phyloP scores from a whole-genome alignment of 78 protist species.

The Creolimax fragrantissima region DNA sequence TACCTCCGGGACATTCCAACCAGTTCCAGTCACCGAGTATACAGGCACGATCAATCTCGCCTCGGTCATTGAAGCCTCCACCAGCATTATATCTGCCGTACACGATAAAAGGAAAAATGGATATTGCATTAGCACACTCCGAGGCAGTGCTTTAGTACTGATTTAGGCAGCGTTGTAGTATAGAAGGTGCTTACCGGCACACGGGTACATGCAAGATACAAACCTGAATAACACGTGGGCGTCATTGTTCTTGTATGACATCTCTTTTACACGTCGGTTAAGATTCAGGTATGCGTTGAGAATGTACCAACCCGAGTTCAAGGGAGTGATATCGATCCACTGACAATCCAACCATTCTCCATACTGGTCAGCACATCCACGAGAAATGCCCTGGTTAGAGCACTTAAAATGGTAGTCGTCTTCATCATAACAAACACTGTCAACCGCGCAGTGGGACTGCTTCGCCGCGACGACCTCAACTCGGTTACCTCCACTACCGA shows the following conservation, averaged over 20 bases:
- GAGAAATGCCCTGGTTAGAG: background rate
- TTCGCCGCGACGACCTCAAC: background rate
- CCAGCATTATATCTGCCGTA: background rate
- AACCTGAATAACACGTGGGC: background rate
- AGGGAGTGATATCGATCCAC: background rate
- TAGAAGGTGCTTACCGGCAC: too few relatives aligned
- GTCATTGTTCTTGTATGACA: background rate
- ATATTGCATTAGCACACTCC: too few relatives aligned
- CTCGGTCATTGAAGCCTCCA: background rate
- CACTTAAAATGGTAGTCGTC: background rate
- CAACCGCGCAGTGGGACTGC: background rate
- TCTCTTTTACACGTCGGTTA: background rate
- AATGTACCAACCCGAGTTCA: constrained; percentile 2
- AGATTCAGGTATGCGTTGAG: background rate
- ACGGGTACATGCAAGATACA: too few relatives aligned
- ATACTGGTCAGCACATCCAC: background rate
- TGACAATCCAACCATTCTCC: constrained; percentile 2
- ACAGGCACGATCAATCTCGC: background rate
- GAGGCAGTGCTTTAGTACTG: too few relatives aligned
- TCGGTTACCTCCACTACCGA: background rate
- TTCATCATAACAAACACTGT: background rate
- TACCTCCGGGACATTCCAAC: background rate
- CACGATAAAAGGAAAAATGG: too few relatives aligned
- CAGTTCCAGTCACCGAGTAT: background rate
- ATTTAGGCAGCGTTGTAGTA: too few relatives aligned